Base-by-base conservation (phyloP, 164 flowering plant species). In the Vitis riparia region DNA sequence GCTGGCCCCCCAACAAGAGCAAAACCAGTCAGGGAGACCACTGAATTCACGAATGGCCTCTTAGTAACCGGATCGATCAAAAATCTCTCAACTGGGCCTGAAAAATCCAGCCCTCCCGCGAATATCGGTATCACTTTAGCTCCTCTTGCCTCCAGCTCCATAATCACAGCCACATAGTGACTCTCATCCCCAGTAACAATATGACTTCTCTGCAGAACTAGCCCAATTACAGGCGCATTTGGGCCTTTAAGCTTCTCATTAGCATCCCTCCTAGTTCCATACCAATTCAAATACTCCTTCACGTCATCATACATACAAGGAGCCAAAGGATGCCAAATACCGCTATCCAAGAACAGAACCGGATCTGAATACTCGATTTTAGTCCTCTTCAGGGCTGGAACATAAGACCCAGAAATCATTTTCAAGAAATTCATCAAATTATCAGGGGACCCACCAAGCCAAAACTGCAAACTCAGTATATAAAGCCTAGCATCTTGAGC, bases 401-500 rank as follows among this genome's bases (percentile, higher is more conserved):
- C 84, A 73, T 96, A 96, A 29, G 99, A 91, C 51, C 99, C 97
- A 17, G 97, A 82, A 1, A 96, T 87, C 99, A 96, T 96, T 67
- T 93, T 96, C 75, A 96, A 44, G 74, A 96, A 96, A 80, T 96
- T 96, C 74, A 81, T 83, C 76, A 96, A 63, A 76, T 96, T 96
- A 65, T 96, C 97, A 4, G 99, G 97, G 0, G 99, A 96, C 48
- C 99, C 99, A 16, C 99, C 99, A 61, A 96, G 97, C 99, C 99
- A 96, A 73, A 93, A 96, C 78, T 96, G 98, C 70, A 96, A 74
- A 75, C 99, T 96, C 44, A 96, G 85, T 0, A 96, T 96, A 70
- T 91, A 96, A 27, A 91, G 76, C 77, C 99, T 77, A 48, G 99
- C 99, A 83, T 96, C 99, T 68, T 93, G 99, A 55, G 99, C 99